A percentile compares a stretch with the other conserved stretches of the same genome.
These are phyloP conservation scores for Verruconis gallopava DNA, from an alignment of 2,329 filamentous ascomycete genomes.

Conservation along the genomic window DNA sequence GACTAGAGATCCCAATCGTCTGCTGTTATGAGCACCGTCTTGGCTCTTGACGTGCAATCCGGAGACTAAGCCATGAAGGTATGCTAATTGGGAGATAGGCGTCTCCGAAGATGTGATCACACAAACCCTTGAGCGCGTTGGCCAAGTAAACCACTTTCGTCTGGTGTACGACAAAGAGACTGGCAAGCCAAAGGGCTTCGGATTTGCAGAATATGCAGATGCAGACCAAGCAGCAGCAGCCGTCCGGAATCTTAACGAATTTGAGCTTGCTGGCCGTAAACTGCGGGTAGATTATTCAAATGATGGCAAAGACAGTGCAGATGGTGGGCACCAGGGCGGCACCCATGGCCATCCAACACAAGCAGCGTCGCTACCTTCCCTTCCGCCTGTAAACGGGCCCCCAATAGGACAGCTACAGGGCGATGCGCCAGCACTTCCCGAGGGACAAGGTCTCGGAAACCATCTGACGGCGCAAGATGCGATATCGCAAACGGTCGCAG, in stretches of 20 bases:
- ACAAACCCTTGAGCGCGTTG: conserved; percentile 82
- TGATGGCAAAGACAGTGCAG: conserved; percentile 39
- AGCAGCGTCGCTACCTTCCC: conserved; percentile 24
- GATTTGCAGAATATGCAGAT: conserved; percentile 91
- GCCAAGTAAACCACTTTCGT: conserved; percentile 82
- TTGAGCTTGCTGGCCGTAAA: conserved; percentile 89
- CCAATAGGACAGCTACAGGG: conserved; percentile 16
- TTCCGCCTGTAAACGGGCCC: conserved; percentile 1
- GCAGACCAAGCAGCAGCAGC: conserved; percentile 85
- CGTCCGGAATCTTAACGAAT: conserved; percentile 88
- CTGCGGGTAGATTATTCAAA: conserved; percentile 93
- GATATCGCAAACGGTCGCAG: conserved; percentile 81
- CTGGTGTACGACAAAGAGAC: conserved; percentile 94
- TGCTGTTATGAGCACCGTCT: too few relatives aligned
- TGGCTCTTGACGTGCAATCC: too few relatives aligned
- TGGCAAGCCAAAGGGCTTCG: conserved; percentile 88
- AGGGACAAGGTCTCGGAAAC: conserved; percentile 70
- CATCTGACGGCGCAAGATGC: conserved; percentile 77
- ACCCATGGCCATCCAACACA: conserved; percentile 22
- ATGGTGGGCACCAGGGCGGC: conserved; percentile 17
- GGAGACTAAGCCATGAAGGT: background rate
- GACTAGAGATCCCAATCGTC: too few relatives aligned
- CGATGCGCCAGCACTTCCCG: conserved; percentile 64
- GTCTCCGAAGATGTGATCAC: conserved; percentile 93
- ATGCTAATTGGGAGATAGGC: conserved; percentile 38